Evolutionary conservation across 768 basidiomycete genomes (phyloP).

Genomic region (Sporobolomyces roseus): DNA sequence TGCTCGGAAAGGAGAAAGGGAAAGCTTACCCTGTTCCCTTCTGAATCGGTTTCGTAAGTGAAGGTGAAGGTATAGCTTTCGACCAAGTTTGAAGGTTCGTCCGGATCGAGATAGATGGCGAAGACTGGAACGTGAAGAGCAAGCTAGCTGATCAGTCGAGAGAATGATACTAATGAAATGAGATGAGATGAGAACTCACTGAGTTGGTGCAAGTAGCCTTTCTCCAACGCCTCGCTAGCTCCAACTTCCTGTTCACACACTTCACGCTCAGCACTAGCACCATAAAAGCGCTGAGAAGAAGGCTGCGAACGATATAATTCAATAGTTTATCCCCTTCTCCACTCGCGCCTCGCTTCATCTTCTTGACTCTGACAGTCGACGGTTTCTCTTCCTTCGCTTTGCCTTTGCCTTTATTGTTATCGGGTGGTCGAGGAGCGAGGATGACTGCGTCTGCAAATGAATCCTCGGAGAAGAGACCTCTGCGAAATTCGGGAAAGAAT

Average conservation of each 20-base stretch:
- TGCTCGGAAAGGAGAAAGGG: neutral
- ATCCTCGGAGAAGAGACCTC: constrained; percentile 41
- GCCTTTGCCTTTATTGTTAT: neutral
- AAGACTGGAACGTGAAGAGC: constrained; percentile 8
- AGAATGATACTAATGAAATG: neutral
- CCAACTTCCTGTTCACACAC: constrained; percentile 63
- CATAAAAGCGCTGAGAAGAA: constrained; percentile 1
- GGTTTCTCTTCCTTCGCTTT: constrained; percentile 12
- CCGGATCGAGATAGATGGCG: constrained; percentile 55
- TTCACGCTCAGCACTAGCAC: too few relatives aligned
- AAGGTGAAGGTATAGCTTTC: constrained; percentile 43
- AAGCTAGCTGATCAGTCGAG: neutral
- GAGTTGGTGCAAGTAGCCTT: constrained; percentile 76
- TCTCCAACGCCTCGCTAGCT: constrained; percentile 79
- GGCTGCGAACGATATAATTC: constrained; percentile 65
- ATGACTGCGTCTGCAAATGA: constrained; percentile 31
- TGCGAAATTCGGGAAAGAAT: constrained; percentile 1
- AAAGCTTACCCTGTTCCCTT: constrained; percentile 29
- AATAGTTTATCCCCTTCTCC: constrained; percentile 77
- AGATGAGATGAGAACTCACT: constrained; percentile 51
- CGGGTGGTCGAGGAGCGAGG: constrained; percentile 19
- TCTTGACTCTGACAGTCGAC: constrained; percentile 64
- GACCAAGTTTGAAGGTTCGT: constrained; percentile 75
- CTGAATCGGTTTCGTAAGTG: constrained; percentile 36
- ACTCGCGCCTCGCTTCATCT: constrained; percentile 69